Evolutionary conservation across 805 yeast genomes (phyloP).

Genomic region (Zygotorulaspora florentina): DNA sequence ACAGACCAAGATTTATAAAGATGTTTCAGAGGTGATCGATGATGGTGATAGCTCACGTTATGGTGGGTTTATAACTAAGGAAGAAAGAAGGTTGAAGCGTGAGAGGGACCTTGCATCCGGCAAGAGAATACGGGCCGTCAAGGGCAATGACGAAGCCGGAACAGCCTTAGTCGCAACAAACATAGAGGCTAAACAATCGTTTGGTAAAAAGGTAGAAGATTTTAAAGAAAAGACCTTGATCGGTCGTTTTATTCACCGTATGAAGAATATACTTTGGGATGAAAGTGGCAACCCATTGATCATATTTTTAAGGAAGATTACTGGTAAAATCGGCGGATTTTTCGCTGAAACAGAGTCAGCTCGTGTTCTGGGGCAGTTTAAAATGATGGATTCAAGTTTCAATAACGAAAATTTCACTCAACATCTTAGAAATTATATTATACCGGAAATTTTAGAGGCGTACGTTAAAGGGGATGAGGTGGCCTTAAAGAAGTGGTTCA

Average conservation of each 20-base stretch:
- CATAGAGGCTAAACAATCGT: conserved; percentile 63
- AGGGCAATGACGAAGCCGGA: conserved; percentile 79
- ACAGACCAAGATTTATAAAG: conserved; percentile 83
- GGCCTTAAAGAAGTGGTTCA: conserved; percentile 82
- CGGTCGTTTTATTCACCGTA: conserved; percentile 58
- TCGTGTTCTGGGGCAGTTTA: conserved; percentile 80
- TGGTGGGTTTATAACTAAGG: conserved; percentile 89
- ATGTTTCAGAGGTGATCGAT: conserved; percentile 80
- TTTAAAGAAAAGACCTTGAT: conserved; percentile 63
- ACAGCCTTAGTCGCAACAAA: conserved; percentile 77
- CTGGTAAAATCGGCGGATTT: conserved; percentile 78
- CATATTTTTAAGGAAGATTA: conserved; percentile 69
- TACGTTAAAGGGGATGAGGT: conserved; percentile 86
- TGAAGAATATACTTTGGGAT: conserved; percentile 72
- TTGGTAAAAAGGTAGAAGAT: conserved; percentile 61
- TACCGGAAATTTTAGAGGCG: conserved; percentile 95
- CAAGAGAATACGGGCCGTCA: conserved; percentile 59
- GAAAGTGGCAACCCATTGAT: conserved; percentile 92
- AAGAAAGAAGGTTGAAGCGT: conserved; percentile 70
- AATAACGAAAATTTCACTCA: conserved; percentile 70
- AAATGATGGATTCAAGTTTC: conserved; percentile 86
- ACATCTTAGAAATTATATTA: conserved; percentile 83
- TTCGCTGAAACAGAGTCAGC: conserved; percentile 97
- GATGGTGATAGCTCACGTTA: conserved; percentile 86
- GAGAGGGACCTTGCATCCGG: conserved; percentile 58